Conservation (phyloP, 2,329 filamentous ascomycete genomes). For the Proliferodiscus dingleyae region DNA sequence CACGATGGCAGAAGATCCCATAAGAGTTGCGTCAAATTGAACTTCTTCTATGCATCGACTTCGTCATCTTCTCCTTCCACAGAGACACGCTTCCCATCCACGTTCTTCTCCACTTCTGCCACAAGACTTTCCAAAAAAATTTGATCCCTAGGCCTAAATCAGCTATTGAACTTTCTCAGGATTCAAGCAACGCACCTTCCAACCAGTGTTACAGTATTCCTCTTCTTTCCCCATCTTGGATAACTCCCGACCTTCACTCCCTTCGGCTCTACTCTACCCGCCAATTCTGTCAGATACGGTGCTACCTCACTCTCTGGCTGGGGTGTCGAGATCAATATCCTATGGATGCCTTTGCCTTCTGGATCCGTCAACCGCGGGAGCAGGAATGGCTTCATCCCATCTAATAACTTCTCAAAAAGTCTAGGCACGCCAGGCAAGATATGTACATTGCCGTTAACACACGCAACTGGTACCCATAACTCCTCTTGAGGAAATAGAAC, state of each 20-base stretch:
- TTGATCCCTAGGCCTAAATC: slow-evolving; percentile 48
- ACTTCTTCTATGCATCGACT: slow-evolving; percentile 12
- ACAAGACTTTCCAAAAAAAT: slow-evolving; percentile 75
- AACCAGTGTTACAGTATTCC: slow-evolving; percentile 88
- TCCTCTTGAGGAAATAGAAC: slow-evolving; percentile 74
- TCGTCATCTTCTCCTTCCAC: slow-evolving; percentile 68
- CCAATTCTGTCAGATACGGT: slow-evolving; percentile 74
- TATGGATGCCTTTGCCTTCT: slow-evolving; percentile 72
- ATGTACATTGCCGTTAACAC: slow-evolving; percentile 90
- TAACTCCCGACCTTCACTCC: slow-evolving; percentile 95
- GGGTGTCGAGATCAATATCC: slow-evolving; percentile 82
- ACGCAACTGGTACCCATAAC: slow-evolving; percentile 83
- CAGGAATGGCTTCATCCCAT: slow-evolving; percentile 68
- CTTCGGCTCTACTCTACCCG: slow-evolving; percentile 63
- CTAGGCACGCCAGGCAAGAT: slow-evolving; percentile 86
- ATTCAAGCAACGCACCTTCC: slow-evolving; percentile 41
- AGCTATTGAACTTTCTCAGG: not conserved
- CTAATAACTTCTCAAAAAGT: slow-evolving; percentile 73
- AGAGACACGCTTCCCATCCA: slow-evolving; percentile 65
- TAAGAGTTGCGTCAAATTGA: slow-evolving; percentile 1
- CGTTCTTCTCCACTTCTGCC: slow-evolving; percentile 69
- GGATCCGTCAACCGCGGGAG: slow-evolving; percentile 70
- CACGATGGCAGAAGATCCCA: slow-evolving; percentile 1
- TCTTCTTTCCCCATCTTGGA: slow-evolving; percentile 81
- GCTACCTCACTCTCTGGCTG: slow-evolving; percentile 82